Evolutionary conservation across 202 grass and related monocot genomes (phyloP).

Genomic region (Musa balbisiana): DNA sequence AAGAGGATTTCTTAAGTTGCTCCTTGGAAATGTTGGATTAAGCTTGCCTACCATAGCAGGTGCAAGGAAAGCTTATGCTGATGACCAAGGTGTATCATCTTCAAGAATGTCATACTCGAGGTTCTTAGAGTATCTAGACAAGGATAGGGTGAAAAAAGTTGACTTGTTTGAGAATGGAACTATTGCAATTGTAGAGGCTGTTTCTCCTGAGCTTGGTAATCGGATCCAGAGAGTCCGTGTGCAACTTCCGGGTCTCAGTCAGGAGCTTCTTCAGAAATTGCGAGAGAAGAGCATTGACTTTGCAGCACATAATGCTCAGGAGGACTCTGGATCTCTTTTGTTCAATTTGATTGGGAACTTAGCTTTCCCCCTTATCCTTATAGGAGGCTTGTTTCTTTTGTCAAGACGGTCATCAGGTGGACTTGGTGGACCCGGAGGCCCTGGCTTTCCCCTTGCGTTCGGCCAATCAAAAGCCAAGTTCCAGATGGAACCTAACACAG

Average conservation of each 20-base stretch:
- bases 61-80: slow-evolving; percentile 59
- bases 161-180: slow-evolving; percentile 96
- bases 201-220: slow-evolving; percentile 96
- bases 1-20: slow-evolving; percentile 78
- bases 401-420: slow-evolving; percentile 84
- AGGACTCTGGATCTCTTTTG: slow-evolving; percentile 71
- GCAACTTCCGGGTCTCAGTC: slow-evolving; percentile 86
- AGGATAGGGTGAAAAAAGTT: slow-evolving; percentile 90
- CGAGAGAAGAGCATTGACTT: slow-evolving; percentile 57
- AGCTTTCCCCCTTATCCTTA: slow-evolving; percentile 95
- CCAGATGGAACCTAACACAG: slow-evolving; percentile 23
- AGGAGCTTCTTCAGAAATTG: slow-evolving; percentile 94
- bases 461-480: slow-evolving; percentile 44
- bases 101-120: slow-evolving; percentile 98
- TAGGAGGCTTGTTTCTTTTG: slow-evolving; percentile 81
- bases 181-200: slow-evolving; percentile 84
- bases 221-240: slow-evolving; percentile 88
- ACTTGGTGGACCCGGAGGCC: slow-evolving; percentile 80
- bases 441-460: slow-evolving; percentile 84
- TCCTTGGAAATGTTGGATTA: slow-evolving; percentile 61
- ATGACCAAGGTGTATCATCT: slow-evolving; percentile 80
- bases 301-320: slow-evolving; percentile 20
- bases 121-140: slow-evolving; percentile 96
- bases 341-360: slow-evolving; percentile 96
- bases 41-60: slow-evolving; percentile 50